Percentiles rank a stretch among this genome's conserved stretches.
Evolutionary conservation across 1,284 basidiomycete genomes (phyloP).

Genomic region (Pholiota adiposa): DNA sequence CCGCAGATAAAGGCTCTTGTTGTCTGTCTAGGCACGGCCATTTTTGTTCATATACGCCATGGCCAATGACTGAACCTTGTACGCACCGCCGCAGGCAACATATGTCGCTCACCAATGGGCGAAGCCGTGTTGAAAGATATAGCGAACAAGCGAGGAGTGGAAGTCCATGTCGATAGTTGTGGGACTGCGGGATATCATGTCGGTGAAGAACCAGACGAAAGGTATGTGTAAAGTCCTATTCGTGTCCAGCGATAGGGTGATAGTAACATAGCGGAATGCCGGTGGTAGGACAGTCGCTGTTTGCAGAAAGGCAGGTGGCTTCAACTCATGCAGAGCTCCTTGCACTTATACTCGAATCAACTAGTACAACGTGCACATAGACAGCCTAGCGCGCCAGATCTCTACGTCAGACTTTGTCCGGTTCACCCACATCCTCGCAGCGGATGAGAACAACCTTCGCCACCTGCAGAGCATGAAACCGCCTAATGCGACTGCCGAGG

Average conservation of each 20-base stretch:
- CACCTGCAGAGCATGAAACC: slow-evolving; percentile 62
- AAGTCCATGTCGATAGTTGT: slow-evolving; percentile 71
- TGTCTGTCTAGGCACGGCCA: slow-evolving; percentile 62
- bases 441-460: slow-evolving; percentile 68
- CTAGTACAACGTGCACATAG: slow-evolving; percentile 65
- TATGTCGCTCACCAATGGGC: slow-evolving; percentile 81
- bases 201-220: slow-evolving; percentile 73
- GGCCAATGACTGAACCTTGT: slow-evolving; percentile 1
- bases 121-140: slow-evolving; percentile 72
- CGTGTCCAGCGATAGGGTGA: not conserved
- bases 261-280: not conserved
- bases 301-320: slow-evolving; percentile 58
- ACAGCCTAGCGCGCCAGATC: slow-evolving; percentile 65
- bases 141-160: slow-evolving; percentile 64
- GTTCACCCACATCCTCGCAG: slow-evolving; percentile 75
- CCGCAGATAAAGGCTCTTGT: slow-evolving; percentile 55
- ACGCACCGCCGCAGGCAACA: slow-evolving; percentile 54
- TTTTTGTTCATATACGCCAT: not conserved
- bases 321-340: not conserved
- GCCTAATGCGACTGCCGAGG: slow-evolving; percentile 55
- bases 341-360: not conserved
- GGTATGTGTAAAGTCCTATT: slow-evolving; percentile 45
- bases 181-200: slow-evolving; percentile 76
- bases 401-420: slow-evolving; percentile 57
- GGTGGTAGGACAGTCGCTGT: slow-evolving; percentile 55